These are phyloP conservation scores for Diaporthe sp. DNA, from an alignment of 2,329 filamentous ascomycete genomes.

Conservation along the genomic window DNA sequence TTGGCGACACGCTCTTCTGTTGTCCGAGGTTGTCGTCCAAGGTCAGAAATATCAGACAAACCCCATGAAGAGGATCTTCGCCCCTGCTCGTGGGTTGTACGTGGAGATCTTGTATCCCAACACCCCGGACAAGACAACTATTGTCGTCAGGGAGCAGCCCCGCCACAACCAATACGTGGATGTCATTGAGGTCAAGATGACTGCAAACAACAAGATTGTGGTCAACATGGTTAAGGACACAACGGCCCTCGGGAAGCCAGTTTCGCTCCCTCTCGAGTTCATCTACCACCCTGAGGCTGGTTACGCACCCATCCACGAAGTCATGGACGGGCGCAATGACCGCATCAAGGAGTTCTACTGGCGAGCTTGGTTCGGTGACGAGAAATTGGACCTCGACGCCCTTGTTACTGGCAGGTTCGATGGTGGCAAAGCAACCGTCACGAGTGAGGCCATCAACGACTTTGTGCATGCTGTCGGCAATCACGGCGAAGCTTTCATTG, in stretches of 20 bases:
- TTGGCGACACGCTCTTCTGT: constrained; percentile 96
- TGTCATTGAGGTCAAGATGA: constrained; percentile 87
- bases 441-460: constrained; percentile 93
- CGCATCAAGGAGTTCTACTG: constrained; percentile 99
- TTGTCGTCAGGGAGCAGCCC: constrained; percentile 89
- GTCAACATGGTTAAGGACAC: constrained; percentile 95
- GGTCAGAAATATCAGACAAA: constrained; percentile 98
- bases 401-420: constrained; percentile 90
- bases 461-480: constrained; percentile 99
- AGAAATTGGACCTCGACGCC: constrained; percentile 85
- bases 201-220: constrained; percentile 82
- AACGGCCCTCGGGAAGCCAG: constrained; percentile 85
- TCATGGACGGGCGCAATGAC: constrained; percentile 96
- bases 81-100: constrained; percentile 86
- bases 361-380: constrained; percentile 95
- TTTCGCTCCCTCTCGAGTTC: constrained; percentile 89
- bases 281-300: constrained; percentile 95
- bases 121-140: constrained; percentile 85
- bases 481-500: constrained; percentile 96
- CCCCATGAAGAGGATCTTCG: constrained; percentile 91
- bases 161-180: constrained; percentile 88
- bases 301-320: constrained; percentile 96
- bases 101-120: constrained; percentile 90
- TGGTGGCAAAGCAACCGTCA: constrained; percentile 89
- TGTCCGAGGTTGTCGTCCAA: constrained; percentile 93